These are phyloP conservation scores for Diplodia mutila DNA, from an alignment of 2,329 filamentous ascomycete genomes.

Conservation along the genomic window DNA sequence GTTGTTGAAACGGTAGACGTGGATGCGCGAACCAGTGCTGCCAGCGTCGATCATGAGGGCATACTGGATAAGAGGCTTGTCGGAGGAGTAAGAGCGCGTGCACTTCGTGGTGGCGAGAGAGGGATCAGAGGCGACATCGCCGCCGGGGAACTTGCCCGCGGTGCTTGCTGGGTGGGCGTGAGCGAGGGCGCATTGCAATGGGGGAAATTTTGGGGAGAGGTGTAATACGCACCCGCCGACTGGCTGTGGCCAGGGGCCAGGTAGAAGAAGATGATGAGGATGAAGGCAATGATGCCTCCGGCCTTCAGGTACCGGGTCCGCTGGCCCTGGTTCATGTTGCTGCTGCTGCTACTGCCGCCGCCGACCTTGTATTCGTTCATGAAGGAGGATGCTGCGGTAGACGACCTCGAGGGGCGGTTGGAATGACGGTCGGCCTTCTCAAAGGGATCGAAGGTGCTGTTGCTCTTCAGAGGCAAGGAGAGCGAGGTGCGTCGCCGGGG, in stretches of 20 bases:
- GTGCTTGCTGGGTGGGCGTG: not conserved
- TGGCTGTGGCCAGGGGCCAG: slow-evolving; percentile 50
- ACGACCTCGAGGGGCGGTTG: slow-evolving; percentile 32
- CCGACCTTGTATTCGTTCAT: slow-evolving; percentile 51
- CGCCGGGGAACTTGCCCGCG: slow-evolving; percentile 34
- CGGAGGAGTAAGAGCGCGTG: slow-evolving; percentile 78
- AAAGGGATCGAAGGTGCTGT: slow-evolving; percentile 46
- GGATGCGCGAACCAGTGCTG: slow-evolving; percentile 95
- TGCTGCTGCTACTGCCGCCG: slow-evolving; percentile 32
- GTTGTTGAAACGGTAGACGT: slow-evolving; percentile 99
- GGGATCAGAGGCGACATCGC: slow-evolving; percentile 55
- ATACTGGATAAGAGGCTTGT: slow-evolving; percentile 95
- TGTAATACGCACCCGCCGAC: slow-evolving; percentile 12
- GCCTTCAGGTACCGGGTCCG: slow-evolving; percentile 65
- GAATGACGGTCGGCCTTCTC: slow-evolving; percentile 52
- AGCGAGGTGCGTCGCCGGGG: slow-evolving; percentile 58
- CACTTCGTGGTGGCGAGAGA: slow-evolving; percentile 74
- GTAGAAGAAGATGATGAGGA: slow-evolving; percentile 62
- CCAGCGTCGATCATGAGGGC: slow-evolving; percentile 98
- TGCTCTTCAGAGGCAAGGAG: slow-evolving; percentile 51
- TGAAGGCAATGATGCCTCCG: slow-evolving; percentile 61
- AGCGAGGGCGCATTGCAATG: not conserved
- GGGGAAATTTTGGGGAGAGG: slow-evolving; percentile 12
- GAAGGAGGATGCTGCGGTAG: slow-evolving; percentile 41
- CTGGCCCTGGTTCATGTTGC: slow-evolving; percentile 63